Base-by-base conservation (phyloP, 768 basidiomycete genomes). In the Boletales sp. region DNA sequence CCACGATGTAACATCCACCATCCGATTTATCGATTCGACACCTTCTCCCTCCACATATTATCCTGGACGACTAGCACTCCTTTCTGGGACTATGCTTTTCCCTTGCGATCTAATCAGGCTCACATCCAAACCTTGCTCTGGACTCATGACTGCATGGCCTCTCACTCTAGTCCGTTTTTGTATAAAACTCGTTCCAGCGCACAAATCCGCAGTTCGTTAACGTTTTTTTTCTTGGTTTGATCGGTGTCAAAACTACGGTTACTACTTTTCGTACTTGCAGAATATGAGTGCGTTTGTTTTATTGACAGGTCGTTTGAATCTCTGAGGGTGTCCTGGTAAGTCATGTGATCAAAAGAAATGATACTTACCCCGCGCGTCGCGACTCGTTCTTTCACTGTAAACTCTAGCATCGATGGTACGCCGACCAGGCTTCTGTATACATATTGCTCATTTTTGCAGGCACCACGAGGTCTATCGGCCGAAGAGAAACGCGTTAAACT, bases 401-500 rank as follows among this genome's bases (percentile, higher is more conserved):
- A 45, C 12, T 17, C 21, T 18, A 30, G 50, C 51, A 52, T 13
- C 43, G 12, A 64, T 66, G 61, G 63, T 58, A 43, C 43, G 61
- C 27, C 43, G 44, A 43, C n/a, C 11, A 15, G 19, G n/a, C 11
- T 15, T 36, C 17, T 9, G 38, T 17, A n/a, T 14, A 34, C 29
- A 34, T 10, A 13, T 18, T 40, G 14, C 44, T 45, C 9, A 64
- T 31, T n/a, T 39, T 36, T 36, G 19, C 39, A 85, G 87, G 85
- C 87, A 47, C 86, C 87, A 30, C 77, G 89, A 70, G 93, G 94
- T 59, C 74, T 97, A 32, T 93, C 90, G 19, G 81, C 78, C 7
- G 91, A 94, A 60, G 94, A 97, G 68, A 97, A 97, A 70, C 86
- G 89, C 61, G 76, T 84, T 51, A 92, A 88, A 65, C 68, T 97